phyloP scores from a whole-genome alignment of 306 rosid species.

The Rosa persica region DNA sequence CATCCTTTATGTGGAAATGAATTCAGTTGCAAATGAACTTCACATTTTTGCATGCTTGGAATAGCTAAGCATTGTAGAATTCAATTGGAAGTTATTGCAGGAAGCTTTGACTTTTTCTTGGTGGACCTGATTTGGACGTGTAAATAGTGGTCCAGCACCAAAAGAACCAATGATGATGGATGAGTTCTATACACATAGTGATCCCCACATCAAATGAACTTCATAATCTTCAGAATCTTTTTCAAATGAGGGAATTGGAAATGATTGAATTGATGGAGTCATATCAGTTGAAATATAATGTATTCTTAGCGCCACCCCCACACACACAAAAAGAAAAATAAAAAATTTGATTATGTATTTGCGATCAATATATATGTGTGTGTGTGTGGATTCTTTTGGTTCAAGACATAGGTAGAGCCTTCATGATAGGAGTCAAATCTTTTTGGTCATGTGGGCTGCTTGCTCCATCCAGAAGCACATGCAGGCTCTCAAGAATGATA shows the following conservation, averaged over 20 bases:
- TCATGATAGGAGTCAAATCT: not conserved
- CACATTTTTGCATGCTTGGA: slow-evolving; percentile 1
- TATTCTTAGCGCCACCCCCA: not conserved
- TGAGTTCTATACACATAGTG: not conserved
- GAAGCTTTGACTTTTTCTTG: not conserved
- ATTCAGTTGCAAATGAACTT: not conserved
- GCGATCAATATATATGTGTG: not conserved
- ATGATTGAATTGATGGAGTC: not conserved
- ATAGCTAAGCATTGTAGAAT: not conserved
- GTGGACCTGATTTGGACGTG: not conserved
- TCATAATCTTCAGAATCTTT: not conserved
- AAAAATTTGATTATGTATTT: not conserved
- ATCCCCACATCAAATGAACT: not conserved
- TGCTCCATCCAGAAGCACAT: not conserved
- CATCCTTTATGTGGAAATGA: not conserved
- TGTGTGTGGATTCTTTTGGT: not conserved
- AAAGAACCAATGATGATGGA: not conserved
- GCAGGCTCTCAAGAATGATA: not conserved
- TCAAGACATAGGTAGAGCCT: no score
- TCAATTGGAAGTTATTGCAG: not conserved
- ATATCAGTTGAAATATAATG: not conserved
- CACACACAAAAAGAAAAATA: no score
- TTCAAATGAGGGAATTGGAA: not conserved
- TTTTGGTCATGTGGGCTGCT: not conserved
- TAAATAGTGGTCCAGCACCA: not conserved